Conservation (phyloP, 1,139 yeast species). For the Blastobotrys raffinosifermentans region DNA sequence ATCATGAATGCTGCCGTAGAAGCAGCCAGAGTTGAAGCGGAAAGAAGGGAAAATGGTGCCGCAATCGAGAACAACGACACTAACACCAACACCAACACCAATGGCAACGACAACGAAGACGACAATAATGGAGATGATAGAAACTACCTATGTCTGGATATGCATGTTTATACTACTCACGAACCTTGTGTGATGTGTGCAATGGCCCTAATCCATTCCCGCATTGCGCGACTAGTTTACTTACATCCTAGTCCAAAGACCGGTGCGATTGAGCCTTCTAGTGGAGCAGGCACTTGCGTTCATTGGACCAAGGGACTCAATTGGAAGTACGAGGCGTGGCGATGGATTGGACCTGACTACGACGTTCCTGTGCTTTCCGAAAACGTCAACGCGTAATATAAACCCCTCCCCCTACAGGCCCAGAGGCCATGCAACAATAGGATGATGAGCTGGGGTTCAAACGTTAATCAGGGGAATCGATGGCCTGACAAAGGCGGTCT, state of each 20-base stretch:
- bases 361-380: no score
- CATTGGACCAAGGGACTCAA: slow-evolving; percentile 69
- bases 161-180: slow-evolving; percentile 80
- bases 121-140: slow-evolving; percentile 15
- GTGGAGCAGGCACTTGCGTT: slow-evolving; percentile 66
- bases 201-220: slow-evolving; percentile 92
- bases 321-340: slow-evolving; percentile 77
- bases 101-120: slow-evolving; percentile 8
- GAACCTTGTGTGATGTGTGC: slow-evolving; percentile 97
- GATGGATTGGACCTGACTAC: slow-evolving; percentile 45
- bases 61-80: slow-evolving; percentile 1
- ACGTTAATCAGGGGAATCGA: no score
- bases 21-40: slow-evolving; percentile 49
- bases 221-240: slow-evolving; percentile 66
- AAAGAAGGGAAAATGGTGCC: slow-evolving; percentile 14
- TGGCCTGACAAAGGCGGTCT: no score
- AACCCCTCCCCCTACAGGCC: no score
- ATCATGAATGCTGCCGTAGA: slow-evolving; percentile 62
- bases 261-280: slow-evolving; percentile 51
- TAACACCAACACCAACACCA: slow-evolving; percentile 7
- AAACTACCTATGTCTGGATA: slow-evolving; percentile 65
- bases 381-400: no score
- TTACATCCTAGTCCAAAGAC: slow-evolving; percentile 42
- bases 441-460: no score
- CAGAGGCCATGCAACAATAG: no score